These are phyloP conservation scores for Euptelea pleiosperma DNA, from an alignment of 164 flowering plant species.

Conservation along the genomic window DNA sequence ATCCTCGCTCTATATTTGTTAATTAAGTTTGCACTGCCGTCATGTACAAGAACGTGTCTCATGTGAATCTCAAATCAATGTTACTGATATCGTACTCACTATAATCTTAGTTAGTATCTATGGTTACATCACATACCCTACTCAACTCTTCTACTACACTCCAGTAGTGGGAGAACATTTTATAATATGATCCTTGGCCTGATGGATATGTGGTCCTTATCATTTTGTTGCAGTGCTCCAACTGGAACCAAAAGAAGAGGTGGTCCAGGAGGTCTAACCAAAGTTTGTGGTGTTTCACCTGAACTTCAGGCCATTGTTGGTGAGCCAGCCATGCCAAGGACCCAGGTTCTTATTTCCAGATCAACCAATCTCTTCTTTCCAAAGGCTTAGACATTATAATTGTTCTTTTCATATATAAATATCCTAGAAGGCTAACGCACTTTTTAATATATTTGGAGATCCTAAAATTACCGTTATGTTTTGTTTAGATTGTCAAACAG, in stretches of 20 bases:
- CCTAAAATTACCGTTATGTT: neutral
- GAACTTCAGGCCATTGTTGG: constrained; percentile 89
- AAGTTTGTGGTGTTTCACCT: constrained; percentile 90
- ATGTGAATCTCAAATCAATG: too few species aligned
- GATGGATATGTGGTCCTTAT: neutral
- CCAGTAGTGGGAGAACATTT: too few species aligned
- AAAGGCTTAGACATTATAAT: neutral
- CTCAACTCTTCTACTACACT: too few species aligned
- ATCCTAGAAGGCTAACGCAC: neutral
- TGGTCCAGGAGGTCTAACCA: constrained; percentile 91
- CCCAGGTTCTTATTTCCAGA: constrained; percentile 51
- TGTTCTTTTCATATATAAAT: neutral
- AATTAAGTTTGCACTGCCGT: too few species aligned
- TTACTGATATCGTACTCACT: too few species aligned
- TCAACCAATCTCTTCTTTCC: neutral
- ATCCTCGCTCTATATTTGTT: too few species aligned
- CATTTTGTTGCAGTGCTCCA: constrained; percentile 43
- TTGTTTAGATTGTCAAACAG: constrained; percentile 85
- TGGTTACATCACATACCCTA: too few species aligned
- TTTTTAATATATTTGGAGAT: neutral
- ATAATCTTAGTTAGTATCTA: too few species aligned
- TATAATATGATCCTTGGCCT: too few species aligned
- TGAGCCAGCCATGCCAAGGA: constrained; percentile 76
- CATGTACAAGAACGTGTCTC: too few species aligned
- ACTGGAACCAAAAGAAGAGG: constrained; percentile 78